Base-by-base conservation (phyloP, 2,329 filamentous ascomycete genomes). In the Ramularia endophylla region DNA sequence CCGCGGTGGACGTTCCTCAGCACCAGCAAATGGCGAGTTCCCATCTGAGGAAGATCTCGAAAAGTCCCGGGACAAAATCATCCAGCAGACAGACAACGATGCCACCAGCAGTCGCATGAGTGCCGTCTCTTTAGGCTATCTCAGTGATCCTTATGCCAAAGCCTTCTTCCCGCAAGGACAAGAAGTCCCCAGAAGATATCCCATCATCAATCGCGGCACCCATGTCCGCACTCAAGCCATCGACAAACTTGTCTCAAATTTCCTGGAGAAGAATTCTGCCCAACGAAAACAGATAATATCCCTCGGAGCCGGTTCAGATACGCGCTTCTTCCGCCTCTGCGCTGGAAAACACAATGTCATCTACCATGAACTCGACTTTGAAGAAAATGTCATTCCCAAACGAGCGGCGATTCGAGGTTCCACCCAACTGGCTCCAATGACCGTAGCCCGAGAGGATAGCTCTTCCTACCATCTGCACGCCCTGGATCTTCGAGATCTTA, bases 131-230 rank as follows among this genome's bases (percentile, higher is more conserved):
- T 62, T 87, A 37, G 88, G 87, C 22, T 97, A 97, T 61, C 71
- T 98, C 1, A 68, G 85, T 2, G 92, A 98, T 59, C 77, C 77
- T 0, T 97, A 84, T 66, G 87, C 88, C 2, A 68, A 68, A 39
- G 73, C 73, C 40, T 87, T 95, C 60, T 80, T 84, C 2, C 65
- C 65, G 33, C 47, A 46, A 2, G 47, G 44, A 8, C 72, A 70
- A 45, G 67, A 72, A 12, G 57, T 71, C 2, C 69, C 78, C 9
- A 76, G 85, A 50, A 75, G 90, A 43, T 74, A 94, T 49, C 92
- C 92, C 38, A 86, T 98, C 48, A 95, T 98, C 58, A 97, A 98
- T 60, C 74, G 90, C 78, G 90, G 90, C 38, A 97, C 90, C n/a
- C 97, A 95, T 58, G 83, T 89, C 16, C 81, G 92, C 47, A 95